Evolutionary conservation across 1,284 basidiomycete genomes (phyloP).

Genomic region (Bondarzewia mesenterica): DNA sequence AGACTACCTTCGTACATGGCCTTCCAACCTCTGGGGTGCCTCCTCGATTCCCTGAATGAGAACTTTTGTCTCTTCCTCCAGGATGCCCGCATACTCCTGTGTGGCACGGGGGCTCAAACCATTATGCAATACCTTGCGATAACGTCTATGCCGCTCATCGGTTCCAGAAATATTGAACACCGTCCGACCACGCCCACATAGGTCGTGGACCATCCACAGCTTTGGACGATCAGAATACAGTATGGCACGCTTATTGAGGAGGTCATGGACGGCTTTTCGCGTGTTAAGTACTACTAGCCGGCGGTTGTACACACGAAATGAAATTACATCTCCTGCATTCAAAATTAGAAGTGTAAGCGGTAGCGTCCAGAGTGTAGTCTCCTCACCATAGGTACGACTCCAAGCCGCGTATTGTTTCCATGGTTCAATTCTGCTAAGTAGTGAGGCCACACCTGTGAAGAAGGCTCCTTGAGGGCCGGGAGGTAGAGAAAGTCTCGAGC

Average conservation of each 20-base stretch:
- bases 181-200: background rate
- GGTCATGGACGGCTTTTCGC: background rate
- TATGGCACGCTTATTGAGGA: background rate
- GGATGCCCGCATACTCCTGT: background rate
- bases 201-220: background rate
- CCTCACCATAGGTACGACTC: background rate
- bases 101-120: background rate
- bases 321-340: background rate
- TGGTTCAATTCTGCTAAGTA: background rate
- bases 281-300: constrained; percentile 1
- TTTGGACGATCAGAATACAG: background rate
- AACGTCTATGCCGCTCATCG: background rate
- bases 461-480: background rate
- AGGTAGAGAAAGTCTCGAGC: background rate
- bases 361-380: background rate
- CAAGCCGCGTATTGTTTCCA: constrained; percentile 2
- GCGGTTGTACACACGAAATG: constrained; percentile 1
- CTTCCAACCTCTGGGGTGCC: background rate
- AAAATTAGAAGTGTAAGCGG: background rate
- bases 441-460: background rate
- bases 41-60: background rate
- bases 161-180: constrained; percentile 2
- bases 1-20: background rate
- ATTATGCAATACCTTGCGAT: background rate
- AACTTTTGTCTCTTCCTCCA: background rate